These are phyloP conservation scores for Auriscalpium vulgare DNA, from an alignment of 768 basidiomycete species.

Conservation along the genomic window DNA sequence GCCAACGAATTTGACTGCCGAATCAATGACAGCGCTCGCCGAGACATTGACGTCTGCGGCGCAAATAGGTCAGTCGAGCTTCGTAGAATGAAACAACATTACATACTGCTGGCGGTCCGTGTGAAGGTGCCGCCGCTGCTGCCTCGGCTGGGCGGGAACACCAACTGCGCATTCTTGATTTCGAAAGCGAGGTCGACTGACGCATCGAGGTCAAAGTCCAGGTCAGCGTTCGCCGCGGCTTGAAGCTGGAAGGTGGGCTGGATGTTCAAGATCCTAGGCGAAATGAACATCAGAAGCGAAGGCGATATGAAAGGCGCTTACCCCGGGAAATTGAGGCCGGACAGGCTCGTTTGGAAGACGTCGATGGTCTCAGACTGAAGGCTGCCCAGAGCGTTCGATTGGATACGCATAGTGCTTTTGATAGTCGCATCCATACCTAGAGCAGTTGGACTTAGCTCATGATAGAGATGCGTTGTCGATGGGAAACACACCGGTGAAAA, in stretches of 20 bases:
- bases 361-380: no score
- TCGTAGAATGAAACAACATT: background rate
- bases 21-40: background rate
- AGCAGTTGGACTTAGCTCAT: no score
- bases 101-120: conserved; percentile 38
- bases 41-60: background rate
- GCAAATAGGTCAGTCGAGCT: background rate
- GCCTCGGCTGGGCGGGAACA: conserved; percentile 32
- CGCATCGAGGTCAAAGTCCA: conserved; percentile 33
- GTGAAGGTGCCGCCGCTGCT: conserved; percentile 23
- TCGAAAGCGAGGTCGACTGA: conserved; percentile 36
- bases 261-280: conserved; percentile 33
- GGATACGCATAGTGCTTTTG: no score
- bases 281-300: no score
- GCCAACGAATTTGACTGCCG: no score
- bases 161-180: conserved; percentile 31
- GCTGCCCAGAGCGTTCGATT: no score
- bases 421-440: no score
- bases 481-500: conserved; percentile 3
- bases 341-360: no score
- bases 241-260: conserved; percentile 40
- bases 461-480: background rate
- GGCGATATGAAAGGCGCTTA: no score
- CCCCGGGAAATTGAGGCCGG: no score
- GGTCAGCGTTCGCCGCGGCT: conserved; percentile 17